These are phyloP conservation scores for Mycosphaerella sp. DNA, from an alignment of 2,329 filamentous ascomycete species.

Conservation along the genomic window DNA sequence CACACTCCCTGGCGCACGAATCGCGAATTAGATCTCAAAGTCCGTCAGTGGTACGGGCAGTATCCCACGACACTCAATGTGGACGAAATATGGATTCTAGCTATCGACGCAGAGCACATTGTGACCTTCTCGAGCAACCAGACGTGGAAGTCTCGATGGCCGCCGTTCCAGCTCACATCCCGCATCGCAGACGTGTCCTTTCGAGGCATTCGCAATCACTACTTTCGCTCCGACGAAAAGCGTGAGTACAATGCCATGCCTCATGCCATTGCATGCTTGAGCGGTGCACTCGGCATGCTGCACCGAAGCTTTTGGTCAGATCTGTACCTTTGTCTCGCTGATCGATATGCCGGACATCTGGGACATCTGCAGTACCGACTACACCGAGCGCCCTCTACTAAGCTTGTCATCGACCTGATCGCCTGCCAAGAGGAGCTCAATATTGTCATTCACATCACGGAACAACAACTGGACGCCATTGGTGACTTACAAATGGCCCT, in stretches of 20 bases:
- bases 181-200: constrained; percentile 39
- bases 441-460: constrained; percentile 41
- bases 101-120: constrained; percentile 37
- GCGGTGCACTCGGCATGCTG: constrained; percentile 39
- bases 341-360: constrained; percentile 40
- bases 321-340: constrained; percentile 37
- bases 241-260: constrained; percentile 36
- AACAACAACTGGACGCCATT: constrained; percentile 38
- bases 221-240: constrained; percentile 29
- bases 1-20: constrained; percentile 41
- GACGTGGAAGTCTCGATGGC: constrained; percentile 41
- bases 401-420: constrained; percentile 41
- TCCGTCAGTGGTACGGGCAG: constrained; percentile 40
- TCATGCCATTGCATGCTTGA: constrained; percentile 36
- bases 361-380: constrained; percentile 40
- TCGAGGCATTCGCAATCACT: constrained; percentile 37
- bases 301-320: constrained; percentile 41
- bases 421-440: constrained; percentile 42
- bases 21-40: constrained; percentile 38
- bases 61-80: constrained; percentile 39
- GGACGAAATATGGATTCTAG: constrained; percentile 41
- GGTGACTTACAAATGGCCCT: constrained; percentile 25
- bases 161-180: constrained; percentile 37
- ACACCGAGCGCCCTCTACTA: constrained; percentile 38
- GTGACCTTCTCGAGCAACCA: constrained; percentile 41